These are phyloP conservation scores for Neofusicoccum sp. DNA, from an alignment of 2,329 filamentous ascomycete species.

Conservation along the genomic window DNA sequence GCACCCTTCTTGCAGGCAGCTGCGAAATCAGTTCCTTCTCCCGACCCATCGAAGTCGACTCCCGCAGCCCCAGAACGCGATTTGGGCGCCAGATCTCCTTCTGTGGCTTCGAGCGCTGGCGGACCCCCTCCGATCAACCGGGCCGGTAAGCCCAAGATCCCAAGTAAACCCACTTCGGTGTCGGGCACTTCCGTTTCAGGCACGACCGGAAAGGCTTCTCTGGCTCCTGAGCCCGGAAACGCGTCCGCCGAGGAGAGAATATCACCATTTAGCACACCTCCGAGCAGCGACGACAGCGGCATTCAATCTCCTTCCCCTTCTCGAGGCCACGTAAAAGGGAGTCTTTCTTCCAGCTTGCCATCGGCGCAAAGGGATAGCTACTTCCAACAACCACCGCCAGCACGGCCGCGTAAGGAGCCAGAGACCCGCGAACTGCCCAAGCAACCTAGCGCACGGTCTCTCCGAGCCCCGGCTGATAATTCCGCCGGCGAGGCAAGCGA, in stretches of 20 bases:
- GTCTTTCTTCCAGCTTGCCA: constrained; percentile 20
- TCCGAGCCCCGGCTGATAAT: neutral
- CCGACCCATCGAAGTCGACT: constrained; percentile 29
- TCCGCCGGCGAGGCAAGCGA: constrained; percentile 23
- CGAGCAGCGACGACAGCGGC: constrained; percentile 64
- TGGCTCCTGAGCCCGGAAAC: constrained; percentile 42
- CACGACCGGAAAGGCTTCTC: constrained; percentile 23
- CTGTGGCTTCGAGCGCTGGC: constrained; percentile 31
- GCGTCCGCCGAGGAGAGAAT: constrained; percentile 46
- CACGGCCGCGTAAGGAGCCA: constrained; percentile 25
- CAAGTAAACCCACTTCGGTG: constrained; percentile 44
- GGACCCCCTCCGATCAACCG: constrained; percentile 75
- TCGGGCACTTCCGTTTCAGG: constrained; percentile 20
- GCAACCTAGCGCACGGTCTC: neutral
- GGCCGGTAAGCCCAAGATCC: constrained; percentile 71
- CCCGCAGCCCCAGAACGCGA: neutral
- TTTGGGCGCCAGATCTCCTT: neutral
- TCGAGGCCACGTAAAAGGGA: neutral
- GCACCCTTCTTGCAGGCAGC: constrained; percentile 32
- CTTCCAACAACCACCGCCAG: constrained; percentile 26
- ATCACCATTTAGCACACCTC: constrained; percentile 86
- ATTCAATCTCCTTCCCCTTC: neutral
- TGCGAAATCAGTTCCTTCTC: constrained; percentile 21
- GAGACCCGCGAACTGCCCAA: constrained; percentile 21
- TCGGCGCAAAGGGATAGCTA: constrained; percentile 28